Conservation (phyloP, 306 rosid species). For the Pyrus communis region DNA sequence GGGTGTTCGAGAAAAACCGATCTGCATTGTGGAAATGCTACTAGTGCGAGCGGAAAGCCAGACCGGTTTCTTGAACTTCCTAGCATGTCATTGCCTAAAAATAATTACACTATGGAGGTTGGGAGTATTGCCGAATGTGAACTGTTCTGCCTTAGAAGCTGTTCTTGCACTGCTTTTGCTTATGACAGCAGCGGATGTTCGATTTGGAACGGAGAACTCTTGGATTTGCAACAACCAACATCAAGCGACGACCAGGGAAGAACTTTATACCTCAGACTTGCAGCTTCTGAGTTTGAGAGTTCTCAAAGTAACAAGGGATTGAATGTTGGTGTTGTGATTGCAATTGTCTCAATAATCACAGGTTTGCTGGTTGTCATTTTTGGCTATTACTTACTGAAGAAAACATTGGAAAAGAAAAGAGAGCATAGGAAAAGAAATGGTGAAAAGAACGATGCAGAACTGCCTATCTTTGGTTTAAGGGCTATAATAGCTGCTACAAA, state of each 20-base stretch:
- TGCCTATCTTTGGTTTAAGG: no score
- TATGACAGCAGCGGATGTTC: slow-evolving; percentile 27
- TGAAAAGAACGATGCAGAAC: no score
- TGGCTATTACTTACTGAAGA: no score
- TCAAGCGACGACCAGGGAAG: slow-evolving; percentile 26
- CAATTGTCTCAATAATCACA: no score
- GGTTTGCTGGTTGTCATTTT: no score
- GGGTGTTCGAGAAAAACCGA: slow-evolving; percentile 23
- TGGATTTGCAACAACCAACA: slow-evolving; percentile 45
- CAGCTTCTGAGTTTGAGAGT: slow-evolving; percentile 62
- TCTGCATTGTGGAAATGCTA: slow-evolving; percentile 27
- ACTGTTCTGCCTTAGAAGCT: slow-evolving; percentile 31
- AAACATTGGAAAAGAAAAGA: no score
- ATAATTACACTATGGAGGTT: slow-evolving; percentile 6
- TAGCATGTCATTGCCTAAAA: slow-evolving; percentile 28
- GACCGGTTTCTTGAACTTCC: slow-evolving; percentile 36
- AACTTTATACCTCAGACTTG: slow-evolving; percentile 45
- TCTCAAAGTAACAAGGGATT: slow-evolving; percentile 29
- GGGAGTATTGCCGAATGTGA: slow-evolving; percentile 34
- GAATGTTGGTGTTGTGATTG: slow-evolving; percentile 22
- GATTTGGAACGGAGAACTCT: slow-evolving; percentile 50
- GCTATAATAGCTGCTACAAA: no score
- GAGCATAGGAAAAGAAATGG: no score
- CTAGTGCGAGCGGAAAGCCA: slow-evolving; percentile 1
- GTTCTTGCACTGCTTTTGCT: slow-evolving; percentile 60